Base-by-base conservation (phyloP, 2,329 filamentous ascomycete species). In the Paecilomyces variotii region DNA sequence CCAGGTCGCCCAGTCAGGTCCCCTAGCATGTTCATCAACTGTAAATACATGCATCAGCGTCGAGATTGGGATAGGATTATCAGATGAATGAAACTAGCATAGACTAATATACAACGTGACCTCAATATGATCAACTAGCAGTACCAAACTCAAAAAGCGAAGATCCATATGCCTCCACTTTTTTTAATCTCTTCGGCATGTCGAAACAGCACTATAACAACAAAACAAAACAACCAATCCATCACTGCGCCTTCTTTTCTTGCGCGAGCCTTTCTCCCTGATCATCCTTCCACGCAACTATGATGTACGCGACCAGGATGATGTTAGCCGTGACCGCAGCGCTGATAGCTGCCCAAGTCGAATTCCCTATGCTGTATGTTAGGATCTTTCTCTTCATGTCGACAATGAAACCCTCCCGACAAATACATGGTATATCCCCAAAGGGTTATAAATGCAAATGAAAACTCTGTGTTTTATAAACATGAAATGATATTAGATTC, bases 251-350 rank as follows among this genome's bases (percentile, higher is more conserved):
- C 65, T 80, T 79, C 68, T 76, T 75, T 61, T 86, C 82, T 67
- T 87, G 82, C 27, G 80, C 79, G 28, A 76, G 75, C 87, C 90
- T 94, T 60, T 90, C 91, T 71, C 84, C 85, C 77, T 84, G 80
- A 69, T 97, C 94, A 73, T 99, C 94, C 61, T 83, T 86, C 83
- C 96, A 92, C 3, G 94, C 94, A 24, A 96, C 90, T 58, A 97
- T 78, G 51, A 97, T 85, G 74, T 97, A 99, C n/a, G 83, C 86
- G 59, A 97, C 83, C 55, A 99, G 79, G 2, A 99, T 91, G 1
- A 95, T 83, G 67, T 99, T 99, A 11, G 94, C 94, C 72, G 95
- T 86, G 55, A 97, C 77, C 24, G 94, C 94, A 1, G 94, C 94
- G 34, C 89, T 79, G 0, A 85, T 91, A 12, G 92, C 94, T 2